Conservation (phyloP, 768 basidiomycete species). For the Cubamyces lactineus region DNA sequence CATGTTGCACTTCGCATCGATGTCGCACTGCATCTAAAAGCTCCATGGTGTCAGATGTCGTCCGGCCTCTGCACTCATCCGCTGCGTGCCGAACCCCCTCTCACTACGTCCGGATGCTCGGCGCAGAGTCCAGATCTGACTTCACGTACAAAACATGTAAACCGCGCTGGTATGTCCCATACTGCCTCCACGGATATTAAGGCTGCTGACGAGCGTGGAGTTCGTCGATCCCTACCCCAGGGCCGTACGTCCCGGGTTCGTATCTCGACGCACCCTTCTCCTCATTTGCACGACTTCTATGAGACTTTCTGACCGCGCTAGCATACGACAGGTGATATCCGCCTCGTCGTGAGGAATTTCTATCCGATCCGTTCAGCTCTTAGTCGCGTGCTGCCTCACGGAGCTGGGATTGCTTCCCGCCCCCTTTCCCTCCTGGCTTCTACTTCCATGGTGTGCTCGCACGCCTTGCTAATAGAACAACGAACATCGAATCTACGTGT, state of each 20-base stretch:
- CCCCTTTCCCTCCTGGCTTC: conserved; percentile 8
- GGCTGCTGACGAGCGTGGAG: conserved; percentile 9
- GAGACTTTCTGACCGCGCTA: conserved; percentile 21
- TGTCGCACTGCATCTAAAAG: conserved; percentile 15
- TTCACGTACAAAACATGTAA: conserved; percentile 25
- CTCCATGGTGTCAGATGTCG: conserved; percentile 21
- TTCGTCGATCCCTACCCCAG: conserved; percentile 15
- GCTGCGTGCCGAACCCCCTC: conserved; percentile 1
- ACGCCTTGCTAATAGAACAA: conserved; percentile 9
- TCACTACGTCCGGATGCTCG: background rate
- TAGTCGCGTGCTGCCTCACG: conserved; percentile 10
- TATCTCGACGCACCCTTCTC: background rate
- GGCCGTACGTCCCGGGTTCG: conserved; percentile 13
- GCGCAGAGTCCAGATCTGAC: conserved; percentile 10
- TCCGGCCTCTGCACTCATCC: conserved; percentile 1
- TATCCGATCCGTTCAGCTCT: conserved; percentile 9
- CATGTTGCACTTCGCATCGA: conserved; percentile 13
- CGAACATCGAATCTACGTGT: conserved; percentile 2
- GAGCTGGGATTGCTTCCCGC: conserved; percentile 4
- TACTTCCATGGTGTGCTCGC: conserved; percentile 13
- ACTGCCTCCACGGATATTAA: conserved; percentile 14
- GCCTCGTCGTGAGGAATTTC: conserved; percentile 4
- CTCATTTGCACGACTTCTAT: conserved; percentile 10
- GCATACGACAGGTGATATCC: conserved; percentile 10
- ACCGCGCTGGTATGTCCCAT: background rate